Percentiles rank a stretch among this genome's conserved stretches.
These are phyloP conservation scores for Rhodamnia argentea DNA, from an alignment of 345 rosid genomes.

Conservation along the genomic window DNA sequence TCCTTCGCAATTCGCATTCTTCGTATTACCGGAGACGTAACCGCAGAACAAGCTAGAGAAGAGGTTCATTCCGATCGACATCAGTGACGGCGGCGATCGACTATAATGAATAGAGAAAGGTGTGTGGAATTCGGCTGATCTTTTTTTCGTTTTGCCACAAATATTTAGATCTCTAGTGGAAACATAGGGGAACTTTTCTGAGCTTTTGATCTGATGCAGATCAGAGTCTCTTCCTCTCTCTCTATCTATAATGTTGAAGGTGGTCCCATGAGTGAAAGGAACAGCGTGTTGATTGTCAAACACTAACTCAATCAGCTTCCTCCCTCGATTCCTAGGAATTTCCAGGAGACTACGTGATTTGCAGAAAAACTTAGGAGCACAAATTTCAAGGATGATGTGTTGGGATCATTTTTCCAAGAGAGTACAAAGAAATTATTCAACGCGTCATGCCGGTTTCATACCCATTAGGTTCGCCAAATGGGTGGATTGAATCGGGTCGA, in stretches of 20 bases:
- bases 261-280: not conserved
- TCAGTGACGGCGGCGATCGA: not conserved
- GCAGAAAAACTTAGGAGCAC: no score
- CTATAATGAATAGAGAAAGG: not conserved
- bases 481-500: not conserved
- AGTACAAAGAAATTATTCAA: no score
- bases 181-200: not conserved
- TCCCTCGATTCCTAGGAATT: not conserved
- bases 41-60: not conserved
- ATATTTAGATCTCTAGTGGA: no score
- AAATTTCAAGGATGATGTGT: no score
- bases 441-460: no score
- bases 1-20: not conserved
- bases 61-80: constrained; percentile 2
- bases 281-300: not conserved
- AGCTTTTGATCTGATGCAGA: not conserved
- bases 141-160: not conserved
- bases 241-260: not conserved
- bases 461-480: not conserved
- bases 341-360: not conserved
- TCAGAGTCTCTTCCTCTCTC: not conserved
- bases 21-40: not conserved
- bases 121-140: not conserved
- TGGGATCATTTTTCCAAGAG: no score
- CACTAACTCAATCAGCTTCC: not conserved